Evolutionary conservation across 2,329 filamentous ascomycete species (phyloP), one percentile per base, ranked within the genome.

Genomic region (Aspergillus fumigatiaffinis): DNA sequence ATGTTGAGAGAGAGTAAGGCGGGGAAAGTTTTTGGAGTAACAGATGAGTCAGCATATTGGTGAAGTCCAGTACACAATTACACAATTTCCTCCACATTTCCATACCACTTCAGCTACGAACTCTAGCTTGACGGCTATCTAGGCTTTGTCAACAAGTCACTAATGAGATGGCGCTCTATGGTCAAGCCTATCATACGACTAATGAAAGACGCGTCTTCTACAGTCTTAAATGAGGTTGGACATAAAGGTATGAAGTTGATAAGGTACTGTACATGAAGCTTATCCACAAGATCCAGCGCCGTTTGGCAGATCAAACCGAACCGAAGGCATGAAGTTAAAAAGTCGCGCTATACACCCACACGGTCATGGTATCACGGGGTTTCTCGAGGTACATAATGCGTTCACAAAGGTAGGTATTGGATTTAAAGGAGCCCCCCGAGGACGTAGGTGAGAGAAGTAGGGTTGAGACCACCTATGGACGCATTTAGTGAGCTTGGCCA

Each of bases 401-500:
- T 50, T 46, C 52, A n/a, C 29, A 42, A 42, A 20, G 32, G 20
- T 21, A 25, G 44, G 17, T 46, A 14, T 42, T 32, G 25, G 46
- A 23, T 25, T 55, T 28, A 46, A 50, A 42, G 21, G 23, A 41
- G 26, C 10, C 51, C 46, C 14, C 38, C 17, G 42, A 61, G 50
- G 47, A 57, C 47, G 20, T 28, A 14, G 52, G 56, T 59, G 23
- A 61, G 28, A 44, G 41, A 49, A 17, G 21, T 29, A 44, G 41
- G 49, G 12, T n/a, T 1, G 32, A 61, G 59, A 32, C 57, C 57
- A 35, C 42, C 59, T 61, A 21, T 7, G 47, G 8, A 29, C n/a
- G 5, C n/a, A 4, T 3, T 29, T 10, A 17, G 17, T 42, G 25
- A 6, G 14, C 32, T 32, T 35, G 32, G 12, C 14, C 32, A 35